Conservation (phyloP, 768 basidiomycete species). For the Suillus hirtellus region DNA sequence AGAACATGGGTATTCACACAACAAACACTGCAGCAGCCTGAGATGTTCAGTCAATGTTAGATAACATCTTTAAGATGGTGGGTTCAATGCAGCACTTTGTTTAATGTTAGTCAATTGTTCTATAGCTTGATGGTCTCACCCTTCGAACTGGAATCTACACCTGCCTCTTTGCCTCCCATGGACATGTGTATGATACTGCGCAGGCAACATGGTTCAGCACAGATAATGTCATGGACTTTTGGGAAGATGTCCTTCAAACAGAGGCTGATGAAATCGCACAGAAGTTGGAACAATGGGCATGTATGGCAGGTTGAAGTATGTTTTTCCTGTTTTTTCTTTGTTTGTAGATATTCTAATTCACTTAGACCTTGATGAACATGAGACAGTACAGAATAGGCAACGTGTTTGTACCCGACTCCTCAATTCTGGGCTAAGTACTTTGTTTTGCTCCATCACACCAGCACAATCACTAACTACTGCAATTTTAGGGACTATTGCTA, state of each 20-base stretch:
- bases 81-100: neutral
- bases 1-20: conserved; percentile 1
- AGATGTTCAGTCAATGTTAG: neutral
- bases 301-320: conserved; percentile 10
- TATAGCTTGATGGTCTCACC: conserved; percentile 10
- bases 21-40: conserved; percentile 11
- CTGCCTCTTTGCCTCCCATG: neutral
- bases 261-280: conserved; percentile 3
- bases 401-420: neutral
- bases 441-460: neutral
- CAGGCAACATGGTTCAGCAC: conserved; percentile 10
- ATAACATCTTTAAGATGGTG: neutral
- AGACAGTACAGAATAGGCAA: neutral
- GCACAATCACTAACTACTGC: neutral
- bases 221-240: conserved; percentile 12
- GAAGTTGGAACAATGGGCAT: conserved; percentile 13
- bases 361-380: neutral
- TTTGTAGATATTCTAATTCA: neutral
- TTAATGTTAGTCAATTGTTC: neutral
- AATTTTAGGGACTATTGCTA: neutral
- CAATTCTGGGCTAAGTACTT: neutral
- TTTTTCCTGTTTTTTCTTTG: neutral
- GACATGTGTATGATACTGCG: conserved; percentile 3
- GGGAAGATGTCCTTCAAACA: conserved; percentile 12
- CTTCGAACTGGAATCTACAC: conserved; percentile 4